Evolutionary conservation across 345 rosid species (phyloP).

Genomic region (Boechera stricta): DNA sequence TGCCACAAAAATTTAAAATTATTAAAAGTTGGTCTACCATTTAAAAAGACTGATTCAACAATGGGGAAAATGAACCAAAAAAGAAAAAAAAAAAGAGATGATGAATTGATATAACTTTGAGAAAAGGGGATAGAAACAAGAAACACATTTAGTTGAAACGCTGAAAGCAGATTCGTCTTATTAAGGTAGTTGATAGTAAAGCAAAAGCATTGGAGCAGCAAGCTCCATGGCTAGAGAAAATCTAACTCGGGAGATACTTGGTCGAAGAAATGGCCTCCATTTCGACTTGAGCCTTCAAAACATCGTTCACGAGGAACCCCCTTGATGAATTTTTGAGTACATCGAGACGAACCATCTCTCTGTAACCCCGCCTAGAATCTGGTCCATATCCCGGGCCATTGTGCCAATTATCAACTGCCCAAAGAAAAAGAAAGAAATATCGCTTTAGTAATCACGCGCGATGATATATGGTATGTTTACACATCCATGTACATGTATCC

Average conservation of each 20-base stretch:
- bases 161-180: too few relatives aligned
- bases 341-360: neutral
- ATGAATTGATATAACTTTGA: too few relatives aligned
- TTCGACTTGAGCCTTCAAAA: conserved; percentile 18
- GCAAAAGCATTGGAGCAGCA: neutral
- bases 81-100: too few relatives aligned
- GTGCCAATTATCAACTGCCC: conserved; percentile 24
- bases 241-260: conserved; percentile 24
- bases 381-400: neutral
- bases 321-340: conserved; percentile 22
- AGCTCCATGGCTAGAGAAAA: neutral
- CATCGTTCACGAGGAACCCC: conserved; percentile 30
- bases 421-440: neutral
- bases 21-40: too few relatives aligned
- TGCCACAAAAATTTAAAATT: too few relatives aligned
- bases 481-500: neutral
- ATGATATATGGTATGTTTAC: too few relatives aligned
- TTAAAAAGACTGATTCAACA: too few relatives aligned
- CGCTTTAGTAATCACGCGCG: neutral
- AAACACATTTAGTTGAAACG: too few relatives aligned
- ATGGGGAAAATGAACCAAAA: too few relatives aligned
- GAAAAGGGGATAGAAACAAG: too few relatives aligned
- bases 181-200: neutral
- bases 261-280: conserved; percentile 27
- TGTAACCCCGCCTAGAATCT: conserved; percentile 2